phyloP scores from a whole-genome alignment of 768 basidiomycete species.

The Trametopsis cervina region DNA sequence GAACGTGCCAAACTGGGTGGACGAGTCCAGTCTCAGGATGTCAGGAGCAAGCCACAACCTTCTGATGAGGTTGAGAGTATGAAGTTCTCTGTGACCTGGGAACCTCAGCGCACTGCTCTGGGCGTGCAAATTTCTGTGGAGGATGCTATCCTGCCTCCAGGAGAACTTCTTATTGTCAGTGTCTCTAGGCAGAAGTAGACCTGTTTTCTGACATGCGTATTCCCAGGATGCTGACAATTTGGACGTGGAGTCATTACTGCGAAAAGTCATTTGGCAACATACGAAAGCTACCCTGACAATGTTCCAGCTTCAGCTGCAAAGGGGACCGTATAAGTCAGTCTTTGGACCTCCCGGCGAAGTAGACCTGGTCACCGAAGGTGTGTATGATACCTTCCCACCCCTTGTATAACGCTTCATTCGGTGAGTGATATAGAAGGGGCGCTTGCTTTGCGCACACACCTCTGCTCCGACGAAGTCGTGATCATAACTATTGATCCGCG shows the following conservation, averaged over 20 bases:
- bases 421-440: constrained; percentile 34
- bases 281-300: constrained; percentile 51
- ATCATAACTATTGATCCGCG: constrained; percentile 72
- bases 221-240: constrained; percentile 57
- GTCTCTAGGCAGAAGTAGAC: not conserved
- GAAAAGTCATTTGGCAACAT: constrained; percentile 58
- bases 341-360: constrained; percentile 62
- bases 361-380: constrained; percentile 49
- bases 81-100: constrained; percentile 70
- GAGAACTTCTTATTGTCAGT: constrained; percentile 53
- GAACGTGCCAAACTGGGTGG: constrained; percentile 52
- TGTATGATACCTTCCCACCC: constrained; percentile 9
- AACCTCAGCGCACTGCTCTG: constrained; percentile 60
- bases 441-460: constrained; percentile 55
- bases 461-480: constrained; percentile 74
- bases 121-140: constrained; percentile 49
- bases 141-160: constrained; percentile 35
- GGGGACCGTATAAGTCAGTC: constrained; percentile 41
- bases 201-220: not conserved
- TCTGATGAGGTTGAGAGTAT: constrained; percentile 75
- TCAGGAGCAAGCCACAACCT: constrained; percentile 25
- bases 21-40: not conserved
- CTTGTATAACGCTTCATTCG: not conserved
- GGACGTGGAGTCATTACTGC: constrained; percentile 67
- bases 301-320: constrained; percentile 50